Evolutionary conservation across 495 filamentous ascomycete genomes (phyloP).

Genomic region (Podospora comata): DNA sequence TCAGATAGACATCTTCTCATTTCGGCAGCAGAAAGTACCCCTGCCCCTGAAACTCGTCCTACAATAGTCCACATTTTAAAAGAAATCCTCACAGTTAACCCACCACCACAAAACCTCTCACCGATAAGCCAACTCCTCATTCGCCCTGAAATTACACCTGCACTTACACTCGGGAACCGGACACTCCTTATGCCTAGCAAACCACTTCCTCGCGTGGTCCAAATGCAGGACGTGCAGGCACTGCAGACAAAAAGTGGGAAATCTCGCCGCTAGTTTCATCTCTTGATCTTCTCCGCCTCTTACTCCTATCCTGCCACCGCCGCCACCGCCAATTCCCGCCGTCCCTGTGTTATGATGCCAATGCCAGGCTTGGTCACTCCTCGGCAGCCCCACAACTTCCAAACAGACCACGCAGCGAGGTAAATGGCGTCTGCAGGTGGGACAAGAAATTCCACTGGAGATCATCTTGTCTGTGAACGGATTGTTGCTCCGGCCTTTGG

Average conservation of each 20-base stretch:
- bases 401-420: constrained; percentile 87
- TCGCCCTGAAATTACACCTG: constrained; percentile 60
- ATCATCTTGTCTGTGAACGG: constrained; percentile 46
- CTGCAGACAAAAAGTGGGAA: constrained; percentile 76
- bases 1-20: no score
- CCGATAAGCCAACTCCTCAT: constrained; percentile 48
- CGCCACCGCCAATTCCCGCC: background rate
- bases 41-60: no score
- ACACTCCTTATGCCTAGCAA: constrained; percentile 72
- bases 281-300: constrained; percentile 42
- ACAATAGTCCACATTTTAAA: no score
- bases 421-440: constrained; percentile 80
- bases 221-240: constrained; percentile 91
- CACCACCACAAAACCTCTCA: constrained; percentile 14
- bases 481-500: constrained; percentile 25
- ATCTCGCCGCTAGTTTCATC: constrained; percentile 45
- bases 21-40: no score
- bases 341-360: constrained; percentile 24
- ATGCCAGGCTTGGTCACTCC: constrained; percentile 46
- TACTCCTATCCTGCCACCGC: background rate
- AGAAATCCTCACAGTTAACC: no score
- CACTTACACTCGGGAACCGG: constrained; percentile 88
- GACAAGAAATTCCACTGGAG: constrained; percentile 63
- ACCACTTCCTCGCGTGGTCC: constrained; percentile 87
- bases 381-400: constrained; percentile 75